These are phyloP conservation scores for Mycena chlorophos DNA, from an alignment of 768 basidiomycete genomes.

Conservation along the genomic window DNA sequence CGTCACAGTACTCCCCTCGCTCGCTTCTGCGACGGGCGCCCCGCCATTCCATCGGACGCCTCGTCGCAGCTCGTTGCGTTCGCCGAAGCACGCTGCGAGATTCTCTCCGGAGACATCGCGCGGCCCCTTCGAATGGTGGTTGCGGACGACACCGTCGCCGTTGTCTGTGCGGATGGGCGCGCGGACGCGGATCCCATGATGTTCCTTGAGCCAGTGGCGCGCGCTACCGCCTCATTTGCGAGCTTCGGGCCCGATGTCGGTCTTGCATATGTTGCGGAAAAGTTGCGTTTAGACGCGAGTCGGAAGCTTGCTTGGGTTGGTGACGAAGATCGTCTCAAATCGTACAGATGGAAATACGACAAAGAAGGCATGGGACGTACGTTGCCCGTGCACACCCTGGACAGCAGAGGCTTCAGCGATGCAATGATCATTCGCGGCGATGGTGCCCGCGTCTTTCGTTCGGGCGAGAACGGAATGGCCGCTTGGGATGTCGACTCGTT, in stretches of 20 bases:
- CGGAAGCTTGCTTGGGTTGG: slow-evolving; percentile 19
- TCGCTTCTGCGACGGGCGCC: not conserved
- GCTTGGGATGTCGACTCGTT: slow-evolving; percentile 30
- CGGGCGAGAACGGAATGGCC: slow-evolving; percentile 26
- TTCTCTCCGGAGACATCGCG: not conserved
- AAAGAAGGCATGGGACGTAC: not conserved
- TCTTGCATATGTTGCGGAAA: slow-evolving; percentile 4
- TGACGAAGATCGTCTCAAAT: slow-evolving; percentile 15
- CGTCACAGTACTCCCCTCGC: not conserved
- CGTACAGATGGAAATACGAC: slow-evolving; percentile 15
- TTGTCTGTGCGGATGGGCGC: slow-evolving; percentile 7
- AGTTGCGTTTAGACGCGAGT: not conserved
- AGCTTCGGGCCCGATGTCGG: not conserved
- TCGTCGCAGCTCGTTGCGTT: not conserved
- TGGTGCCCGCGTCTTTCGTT: slow-evolving; percentile 25
- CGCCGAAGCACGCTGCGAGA: slow-evolving; percentile 16
- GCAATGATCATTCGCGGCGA: slow-evolving; percentile 25
- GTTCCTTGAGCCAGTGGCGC: not conserved
- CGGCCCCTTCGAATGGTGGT: not conserved
- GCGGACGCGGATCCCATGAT: slow-evolving; percentile 5
- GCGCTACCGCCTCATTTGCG: not conserved
- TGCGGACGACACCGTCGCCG: not conserved
- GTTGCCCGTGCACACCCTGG: slow-evolving; percentile 28
- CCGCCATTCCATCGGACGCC: not conserved
- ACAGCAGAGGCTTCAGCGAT: slow-evolving; percentile 14